Evolutionary conservation across 1,139 yeast genomes (phyloP).

Genomic region (Hansenula sp.): DNA sequence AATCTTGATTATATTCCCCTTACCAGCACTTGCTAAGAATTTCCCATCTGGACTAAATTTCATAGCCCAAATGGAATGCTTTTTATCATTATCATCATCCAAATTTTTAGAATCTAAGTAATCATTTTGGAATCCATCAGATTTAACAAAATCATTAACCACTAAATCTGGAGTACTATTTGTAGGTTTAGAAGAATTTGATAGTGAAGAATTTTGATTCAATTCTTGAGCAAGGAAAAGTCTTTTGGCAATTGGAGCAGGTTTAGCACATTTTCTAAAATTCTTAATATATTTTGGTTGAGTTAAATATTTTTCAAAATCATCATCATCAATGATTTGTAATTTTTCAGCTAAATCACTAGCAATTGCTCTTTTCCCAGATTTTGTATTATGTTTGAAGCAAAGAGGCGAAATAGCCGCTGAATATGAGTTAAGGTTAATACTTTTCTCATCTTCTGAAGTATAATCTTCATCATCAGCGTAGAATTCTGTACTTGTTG

Average conservation of each 20-base stretch:
- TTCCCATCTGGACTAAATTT: conserved; percentile 78
- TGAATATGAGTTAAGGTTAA: conserved; percentile 15
- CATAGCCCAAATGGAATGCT: conserved; percentile 64
- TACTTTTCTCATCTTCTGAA: conserved; percentile 15
- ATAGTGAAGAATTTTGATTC: conserved; percentile 22
- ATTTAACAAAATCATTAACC: conserved; percentile 3
- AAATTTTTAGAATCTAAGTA: not conserved
- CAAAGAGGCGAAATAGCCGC: conserved; percentile 25
- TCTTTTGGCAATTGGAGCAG: conserved; percentile 46
- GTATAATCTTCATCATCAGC: conserved; percentile 9
- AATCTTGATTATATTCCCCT: conserved; percentile 60
- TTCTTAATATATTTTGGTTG: conserved; percentile 54
- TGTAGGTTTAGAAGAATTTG: too few relatives aligned
- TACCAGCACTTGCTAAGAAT: conserved; percentile 80
- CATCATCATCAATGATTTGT: conserved; percentile 26
- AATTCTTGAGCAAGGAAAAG: conserved; percentile 83
- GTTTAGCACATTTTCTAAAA: conserved; percentile 39
- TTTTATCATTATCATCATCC: conserved; percentile 10
- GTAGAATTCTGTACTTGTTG: not conserved
- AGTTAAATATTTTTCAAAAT: conserved; percentile 34
- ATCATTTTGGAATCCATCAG: conserved; percentile 2
- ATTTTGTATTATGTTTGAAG: conserved; percentile 13
- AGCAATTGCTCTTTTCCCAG: conserved; percentile 1
- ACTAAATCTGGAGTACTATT: conserved; percentile 1
- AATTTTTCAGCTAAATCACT: conserved; percentile 8